phyloP scores from a whole-genome alignment of 2,329 filamentous ascomycete species.

The Diaporthe sp. region DNA sequence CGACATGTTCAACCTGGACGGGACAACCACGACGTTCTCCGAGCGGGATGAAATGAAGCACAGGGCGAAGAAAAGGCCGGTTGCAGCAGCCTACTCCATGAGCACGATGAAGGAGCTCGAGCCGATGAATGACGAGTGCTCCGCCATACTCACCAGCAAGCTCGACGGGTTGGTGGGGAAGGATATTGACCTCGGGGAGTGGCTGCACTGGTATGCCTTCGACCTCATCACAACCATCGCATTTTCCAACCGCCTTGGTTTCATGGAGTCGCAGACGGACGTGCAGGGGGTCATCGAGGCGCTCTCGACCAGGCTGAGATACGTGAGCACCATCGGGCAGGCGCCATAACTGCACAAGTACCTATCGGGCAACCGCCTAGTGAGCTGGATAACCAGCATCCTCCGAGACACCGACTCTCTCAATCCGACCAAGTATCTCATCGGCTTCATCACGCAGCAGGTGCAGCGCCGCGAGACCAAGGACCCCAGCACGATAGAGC shows the following conservation, averaged over 20 bases:
- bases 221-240: conserved; percentile 36
- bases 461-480: conserved; percentile 11
- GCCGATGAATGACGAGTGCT: conserved; percentile 32
- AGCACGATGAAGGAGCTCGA: conserved; percentile 33
- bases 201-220: conserved; percentile 35
- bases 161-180: conserved; percentile 21
- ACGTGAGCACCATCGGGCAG: conserved; percentile 23
- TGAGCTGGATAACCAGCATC: neutral
- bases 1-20: conserved; percentile 30
- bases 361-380: neutral
- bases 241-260: conserved; percentile 41
- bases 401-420: neutral
- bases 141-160: conserved; percentile 11
- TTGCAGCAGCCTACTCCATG: conserved; percentile 29
- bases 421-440: conserved; percentile 25
- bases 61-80: conserved; percentile 11
- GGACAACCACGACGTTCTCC: conserved; percentile 23
- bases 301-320: neutral
- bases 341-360: conserved; percentile 22
- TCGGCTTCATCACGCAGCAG: conserved; percentile 9
- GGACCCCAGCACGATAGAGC: neutral
- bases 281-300: conserved; percentile 38
- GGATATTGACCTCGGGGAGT: conserved; percentile 17
- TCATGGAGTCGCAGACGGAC: conserved; percentile 40
- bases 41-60: conserved; percentile 27